Base-by-base conservation (phyloP, 2,329 filamentous ascomycete species). In the Botrytis tulipae region DNA sequence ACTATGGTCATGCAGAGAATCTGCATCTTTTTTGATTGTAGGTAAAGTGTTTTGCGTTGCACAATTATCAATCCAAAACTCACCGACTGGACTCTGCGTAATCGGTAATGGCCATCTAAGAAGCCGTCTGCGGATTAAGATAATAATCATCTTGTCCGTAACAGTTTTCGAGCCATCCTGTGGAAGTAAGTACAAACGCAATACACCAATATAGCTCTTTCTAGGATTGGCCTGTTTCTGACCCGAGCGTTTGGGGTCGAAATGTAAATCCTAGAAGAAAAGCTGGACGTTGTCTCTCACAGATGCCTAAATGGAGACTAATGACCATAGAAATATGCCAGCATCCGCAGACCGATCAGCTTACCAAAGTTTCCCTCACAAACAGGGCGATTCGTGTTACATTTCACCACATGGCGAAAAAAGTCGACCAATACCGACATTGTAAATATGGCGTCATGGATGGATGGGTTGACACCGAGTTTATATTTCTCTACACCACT, bases 401-500 rank as follows among this genome's bases (percentile, higher is more conserved):
- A n/a, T 60, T 25, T 29, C 40, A 71, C 63, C 18, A 37, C 62
- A 57, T 67, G 60, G 20, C 29, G 62, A 60, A 10, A 60, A 29
- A 8, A 44, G n/a, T 42, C 40, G 65, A n/a, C 51, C 51, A 60
- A 48, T 72, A 14, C n/a, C 9, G 14, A 68, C 20, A 35, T 37
- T 42, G 44, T 25, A 57, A 37, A 37, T 59, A 65, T 37, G 29
- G 46, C 37, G 20, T 32, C 46, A 37, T 46, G 37, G 22, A 57
- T 57, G 35, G 46, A 42, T 71, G 20, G 22, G 46, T 35, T 1
- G 59, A 65, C 46, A 61, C 71, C 54, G 63, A 59, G 63, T 67
- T 78, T 73, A 81, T 48, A 95, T 91, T 84, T 94, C 92, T 80
- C 85, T 87, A 84, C 93, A 96, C 93, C 93, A 96, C 79, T 88